Percentiles rank a stretch among this genome's conserved stretches.
Evolutionary conservation across 1,284 basidiomycete species (phyloP).

Genomic region (Clitocybe nebularis): DNA sequence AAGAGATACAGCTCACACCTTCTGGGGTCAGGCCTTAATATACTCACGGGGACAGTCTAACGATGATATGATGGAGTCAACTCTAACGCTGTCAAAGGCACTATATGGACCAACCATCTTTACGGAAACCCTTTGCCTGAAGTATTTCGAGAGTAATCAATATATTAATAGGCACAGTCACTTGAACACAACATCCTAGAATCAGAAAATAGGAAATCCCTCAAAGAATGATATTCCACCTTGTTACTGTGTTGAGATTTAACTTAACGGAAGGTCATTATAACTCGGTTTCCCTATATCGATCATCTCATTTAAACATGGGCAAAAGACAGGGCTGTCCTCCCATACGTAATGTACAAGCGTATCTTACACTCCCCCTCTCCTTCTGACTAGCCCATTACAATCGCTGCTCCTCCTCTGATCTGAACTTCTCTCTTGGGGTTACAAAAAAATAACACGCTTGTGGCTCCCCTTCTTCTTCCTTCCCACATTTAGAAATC

Average conservation of each 20-base stretch:
- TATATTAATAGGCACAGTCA: too few relatives aligned
- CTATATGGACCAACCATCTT: too few relatives aligned
- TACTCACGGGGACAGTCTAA: too few relatives aligned
- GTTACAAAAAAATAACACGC: constrained; percentile 9
- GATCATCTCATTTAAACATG: constrained; percentile 14
- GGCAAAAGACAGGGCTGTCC: constrained; percentile 16
- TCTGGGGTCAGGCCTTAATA: too few relatives aligned
- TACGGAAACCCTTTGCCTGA: too few relatives aligned
- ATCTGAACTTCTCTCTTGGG: constrained; percentile 2
- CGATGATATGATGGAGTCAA: too few relatives aligned
- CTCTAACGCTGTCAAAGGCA: too few relatives aligned
- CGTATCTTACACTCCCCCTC: constrained; percentile 15
- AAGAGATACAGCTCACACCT: too few relatives aligned
- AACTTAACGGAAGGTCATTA: not conserved
- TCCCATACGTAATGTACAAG: constrained; percentile 11
- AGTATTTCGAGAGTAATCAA: too few relatives aligned
- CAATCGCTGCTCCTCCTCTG: constrained; percentile 3
- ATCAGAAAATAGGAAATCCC: too few relatives aligned
- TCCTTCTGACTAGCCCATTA: constrained; percentile 5
- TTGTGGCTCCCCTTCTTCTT: not conserved
- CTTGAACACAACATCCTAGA: too few relatives aligned
- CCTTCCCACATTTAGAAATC: constrained; percentile 20
- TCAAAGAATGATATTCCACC: too few relatives aligned
- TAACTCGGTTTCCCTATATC: constrained; percentile 2
- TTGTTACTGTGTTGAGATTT: not conserved